Percentiles rank a stretch among this genome's conserved stretches.
Evolutionary conservation across 495 filamentous ascomycete genomes (phyloP).

Genomic region (Staphylotrichum longicolle): DNA sequence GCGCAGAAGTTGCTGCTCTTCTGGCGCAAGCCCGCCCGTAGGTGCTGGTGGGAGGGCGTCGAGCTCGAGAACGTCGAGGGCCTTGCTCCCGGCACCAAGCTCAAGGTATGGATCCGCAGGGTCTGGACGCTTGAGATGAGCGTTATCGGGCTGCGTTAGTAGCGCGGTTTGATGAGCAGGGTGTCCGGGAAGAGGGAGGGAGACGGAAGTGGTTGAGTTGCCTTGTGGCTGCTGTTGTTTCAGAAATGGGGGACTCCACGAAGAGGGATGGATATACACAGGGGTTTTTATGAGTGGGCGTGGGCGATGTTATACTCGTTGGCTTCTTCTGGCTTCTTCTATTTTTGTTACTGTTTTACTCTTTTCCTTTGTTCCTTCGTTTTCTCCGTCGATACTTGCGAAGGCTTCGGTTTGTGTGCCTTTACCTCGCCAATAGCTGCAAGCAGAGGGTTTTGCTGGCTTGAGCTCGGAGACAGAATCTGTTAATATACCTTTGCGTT

Average conservation of each 20-base stretch:
- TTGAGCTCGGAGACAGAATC: constrained; percentile 16
- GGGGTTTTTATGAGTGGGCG: no score
- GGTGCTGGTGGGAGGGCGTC: constrained; percentile 99
- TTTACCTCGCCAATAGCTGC: not conserved
- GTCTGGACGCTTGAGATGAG: constrained; percentile 99
- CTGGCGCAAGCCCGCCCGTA: constrained; percentile 93
- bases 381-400: not conserved
- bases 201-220: not conserved
- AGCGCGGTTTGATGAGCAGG: not conserved
- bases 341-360: not conserved
- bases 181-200: no score
- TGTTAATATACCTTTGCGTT: constrained; percentile 18
- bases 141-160: constrained; percentile 79
- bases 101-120: constrained; percentile 97
- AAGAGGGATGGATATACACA: no score
- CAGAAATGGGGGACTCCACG: no score
- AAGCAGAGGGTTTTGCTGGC: constrained; percentile 10
- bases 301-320: no score
- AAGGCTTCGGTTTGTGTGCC: not conserved
- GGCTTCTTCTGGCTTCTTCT: not conserved
- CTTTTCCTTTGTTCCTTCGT: constrained; percentile 1
- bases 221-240: no score
- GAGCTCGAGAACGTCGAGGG: constrained; percentile 88
- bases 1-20: constrained; percentile 97
- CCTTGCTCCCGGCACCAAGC: constrained; percentile 66